phyloP scores from a whole-genome alignment of 805 yeast species.

The Candida awuae region DNA sequence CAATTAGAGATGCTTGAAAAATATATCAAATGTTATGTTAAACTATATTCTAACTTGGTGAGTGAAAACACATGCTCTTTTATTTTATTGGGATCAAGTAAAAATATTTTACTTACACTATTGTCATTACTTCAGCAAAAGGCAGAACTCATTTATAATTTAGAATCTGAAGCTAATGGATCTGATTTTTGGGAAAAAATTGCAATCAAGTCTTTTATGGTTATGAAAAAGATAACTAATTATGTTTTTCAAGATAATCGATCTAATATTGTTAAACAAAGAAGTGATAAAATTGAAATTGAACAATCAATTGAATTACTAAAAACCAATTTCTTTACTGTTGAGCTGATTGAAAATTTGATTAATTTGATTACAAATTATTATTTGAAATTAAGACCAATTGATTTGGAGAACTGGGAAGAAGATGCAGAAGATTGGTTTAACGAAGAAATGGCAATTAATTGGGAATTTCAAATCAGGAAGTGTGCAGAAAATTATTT shows the following conservation, averaged over 20 bases:
- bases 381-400: constrained; percentile 66
- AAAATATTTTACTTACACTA: constrained; percentile 52
- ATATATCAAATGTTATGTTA: constrained; percentile 67
- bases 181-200: constrained; percentile 67
- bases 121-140: constrained; percentile 53
- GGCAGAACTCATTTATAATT: constrained; percentile 56
- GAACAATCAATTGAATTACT: constrained; percentile 47
- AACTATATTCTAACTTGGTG: constrained; percentile 56
- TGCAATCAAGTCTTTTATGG: constrained; percentile 55
- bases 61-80: constrained; percentile 62
- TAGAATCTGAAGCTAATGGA: constrained; percentile 30
- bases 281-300: constrained; percentile 58
- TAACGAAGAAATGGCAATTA: constrained; percentile 64
- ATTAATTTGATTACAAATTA: constrained; percentile 61
- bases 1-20: constrained; percentile 50
- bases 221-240: constrained; percentile 57
- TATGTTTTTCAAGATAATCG: constrained; percentile 63
- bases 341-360: constrained; percentile 45
- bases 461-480: constrained; percentile 77
- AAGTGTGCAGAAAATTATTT: constrained; percentile 84
- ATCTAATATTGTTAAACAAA: constrained; percentile 46
- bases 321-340: constrained; percentile 49
- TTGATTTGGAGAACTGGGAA: constrained; percentile 75
- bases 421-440: constrained; percentile 92
- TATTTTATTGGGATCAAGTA: constrained; percentile 56